Percentiles rank a stretch among this genome's conserved stretches.
phyloP scores from a whole-genome alignment of 148 eudicot species.

The Cornus suecica region DNA sequence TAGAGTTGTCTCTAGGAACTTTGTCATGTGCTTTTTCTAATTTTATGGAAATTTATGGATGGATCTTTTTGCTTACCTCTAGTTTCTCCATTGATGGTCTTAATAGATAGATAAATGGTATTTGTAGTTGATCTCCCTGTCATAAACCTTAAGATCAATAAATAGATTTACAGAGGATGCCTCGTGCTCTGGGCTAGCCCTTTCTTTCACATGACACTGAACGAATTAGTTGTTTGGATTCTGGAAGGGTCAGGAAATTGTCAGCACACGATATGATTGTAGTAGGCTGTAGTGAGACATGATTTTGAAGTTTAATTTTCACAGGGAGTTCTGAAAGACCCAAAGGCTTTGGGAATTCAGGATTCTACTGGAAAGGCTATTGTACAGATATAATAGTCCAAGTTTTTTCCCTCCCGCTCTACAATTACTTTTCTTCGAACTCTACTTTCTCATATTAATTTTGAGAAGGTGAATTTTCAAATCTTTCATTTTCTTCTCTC shows the following conservation, averaged over 20 bases:
- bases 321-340: conserved; percentile 48
- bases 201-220: background rate
- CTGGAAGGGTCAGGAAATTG: background rate
- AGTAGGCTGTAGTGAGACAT: background rate
- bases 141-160: no score
- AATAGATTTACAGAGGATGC: no score
- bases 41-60: no score
- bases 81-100: no score
- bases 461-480: background rate
- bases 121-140: no score
- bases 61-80: no score
- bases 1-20: no score
- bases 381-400: conserved; percentile 11
- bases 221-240: background rate
- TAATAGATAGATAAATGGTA: no score
- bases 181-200: no score
- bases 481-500: background rate
- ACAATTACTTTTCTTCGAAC: no score
- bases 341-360: conserved; percentile 28
- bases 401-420: background rate
- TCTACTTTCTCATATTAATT: background rate
- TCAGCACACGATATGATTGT: background rate
- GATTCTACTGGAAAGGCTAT: conserved; percentile 23
- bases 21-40: no score
- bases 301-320: conserved; percentile 6